Evolutionary conservation across 2,329 filamentous ascomycete genomes (phyloP), one percentile per base, ranked within the genome.

Genomic region (Fusarium sp.): DNA sequence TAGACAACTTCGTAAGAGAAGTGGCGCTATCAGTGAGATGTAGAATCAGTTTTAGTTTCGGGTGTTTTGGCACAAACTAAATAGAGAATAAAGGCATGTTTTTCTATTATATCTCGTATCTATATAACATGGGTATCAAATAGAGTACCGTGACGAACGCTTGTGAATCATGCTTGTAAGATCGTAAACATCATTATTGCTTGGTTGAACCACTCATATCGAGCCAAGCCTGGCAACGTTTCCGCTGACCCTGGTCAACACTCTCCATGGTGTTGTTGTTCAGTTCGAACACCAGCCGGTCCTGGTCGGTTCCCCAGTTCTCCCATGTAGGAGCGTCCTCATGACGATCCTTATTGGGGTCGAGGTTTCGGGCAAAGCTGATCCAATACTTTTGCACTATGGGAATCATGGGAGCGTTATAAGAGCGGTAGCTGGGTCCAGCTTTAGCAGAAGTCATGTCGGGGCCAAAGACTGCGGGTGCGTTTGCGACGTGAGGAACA

Each of bases 321-420:
- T 74, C 75, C 85, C 84, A 86, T 6, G 52, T 70, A 4, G 83
- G 83, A 5, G 82, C 76, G 2, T 72, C 77, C 1, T 59, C 28
- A 21, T 74, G 67, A 52, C 78, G 74, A 44, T 79, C 63, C 11
- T 67, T 42, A 57, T 85, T 85, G 2, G 85, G 85, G 61, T 86
- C 78, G 34, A 84, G 74, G 13, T 74, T 72, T 25, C 78, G 76
- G 21, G 85, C 82, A 67, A 87, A 87, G 19, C 83, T 84, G 45
- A 85, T 77, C 75, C 80, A 85, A 71, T 87, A 87, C 49, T 77
- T 77, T 82, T 85, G 85, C 19, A 85, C 77, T 14, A 85, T 63
- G 8, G 81, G 80, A 4, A 86, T 80, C 4, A 86, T 77, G 4
- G 74, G 74, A 6, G 80, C 79, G 70, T 86, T 85, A 69, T 81